These are phyloP conservation scores for Amylocarpus encephaloides DNA, from an alignment of 2,329 filamentous ascomycete species.

Conservation along the genomic window DNA sequence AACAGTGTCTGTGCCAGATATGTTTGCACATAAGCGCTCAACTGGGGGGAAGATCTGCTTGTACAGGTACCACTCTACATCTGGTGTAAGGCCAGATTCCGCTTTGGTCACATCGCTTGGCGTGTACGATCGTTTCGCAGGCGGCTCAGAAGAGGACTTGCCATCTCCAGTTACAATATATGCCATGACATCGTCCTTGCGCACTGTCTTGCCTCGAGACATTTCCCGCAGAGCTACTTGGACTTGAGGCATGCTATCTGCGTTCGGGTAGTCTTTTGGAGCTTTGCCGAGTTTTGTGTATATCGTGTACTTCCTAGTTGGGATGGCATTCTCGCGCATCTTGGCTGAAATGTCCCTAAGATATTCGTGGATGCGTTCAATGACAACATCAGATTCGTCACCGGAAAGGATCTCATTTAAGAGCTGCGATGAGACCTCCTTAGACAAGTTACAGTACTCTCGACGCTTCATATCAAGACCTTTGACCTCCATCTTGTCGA, in stretches of 20 bases:
- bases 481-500: constrained; percentile 96
- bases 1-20: constrained; percentile 83
- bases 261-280: constrained; percentile 89
- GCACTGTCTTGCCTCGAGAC: constrained; percentile 77
- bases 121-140: constrained; percentile 84
- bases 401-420: constrained; percentile 94
- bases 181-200: constrained; percentile 91
- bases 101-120: constrained; percentile 77
- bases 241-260: constrained; percentile 91
- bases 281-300: constrained; percentile 95
- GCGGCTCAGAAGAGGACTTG: constrained; percentile 53
- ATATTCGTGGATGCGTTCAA: constrained; percentile 89
- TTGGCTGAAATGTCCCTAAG: constrained; percentile 75
- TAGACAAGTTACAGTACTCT: constrained; percentile 93
- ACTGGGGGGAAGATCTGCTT: constrained; percentile 98
- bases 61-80: constrained; percentile 96
- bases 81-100: constrained; percentile 69
- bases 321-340: constrained; percentile 76
- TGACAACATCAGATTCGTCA: constrained; percentile 80
- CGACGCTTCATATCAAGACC: constrained; percentile 96
- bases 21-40: constrained; percentile 94
- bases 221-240: constrained; percentile 89
- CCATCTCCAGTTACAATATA: constrained; percentile 84
- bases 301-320: constrained; percentile 87
- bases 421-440: constrained; percentile 85